phyloP scores from a whole-genome alignment of 1,284 basidiomycete species.

The Xerocomus amazonicus region DNA sequence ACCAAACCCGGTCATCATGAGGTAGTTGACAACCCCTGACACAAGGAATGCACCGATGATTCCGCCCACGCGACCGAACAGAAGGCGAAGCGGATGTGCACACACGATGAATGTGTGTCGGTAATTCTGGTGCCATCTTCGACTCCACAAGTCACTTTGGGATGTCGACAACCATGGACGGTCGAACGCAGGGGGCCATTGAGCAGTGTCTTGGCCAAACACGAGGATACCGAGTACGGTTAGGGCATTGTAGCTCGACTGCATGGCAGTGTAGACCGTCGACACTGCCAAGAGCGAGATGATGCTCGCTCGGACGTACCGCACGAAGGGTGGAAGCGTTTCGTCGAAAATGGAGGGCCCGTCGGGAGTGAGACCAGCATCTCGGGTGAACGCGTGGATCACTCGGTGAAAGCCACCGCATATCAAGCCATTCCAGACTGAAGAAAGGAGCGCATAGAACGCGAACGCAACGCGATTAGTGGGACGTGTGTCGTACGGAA shows the following conservation, averaged over 20 bases:
- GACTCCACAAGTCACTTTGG: neutral
- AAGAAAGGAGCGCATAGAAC: neutral
- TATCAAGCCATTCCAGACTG: neutral
- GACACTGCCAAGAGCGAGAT: constrained; percentile 40
- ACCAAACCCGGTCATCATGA: neutral
- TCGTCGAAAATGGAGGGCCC: constrained; percentile 35
- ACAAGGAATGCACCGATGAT: neutral
- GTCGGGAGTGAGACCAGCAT: neutral
- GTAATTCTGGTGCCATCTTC: neutral
- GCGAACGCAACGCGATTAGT: constrained; percentile 33
- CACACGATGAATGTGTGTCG: neutral
- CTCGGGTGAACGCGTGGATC: neutral
- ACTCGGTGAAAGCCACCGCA: neutral
- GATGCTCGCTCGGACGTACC: constrained; percentile 41
- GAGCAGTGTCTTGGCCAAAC: neutral
- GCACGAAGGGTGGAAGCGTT: constrained; percentile 37
- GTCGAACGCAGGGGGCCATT: neutral
- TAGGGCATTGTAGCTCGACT: neutral
- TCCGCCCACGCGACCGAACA: neutral
- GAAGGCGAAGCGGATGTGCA: neutral
- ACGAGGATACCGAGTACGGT: neutral
- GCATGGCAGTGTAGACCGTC: neutral
- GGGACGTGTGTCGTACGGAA: constrained; percentile 42
- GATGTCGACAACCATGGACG: neutral
- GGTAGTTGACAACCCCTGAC: neutral